A percentile compares a stretch with the other conserved stretches of the same genome.
Conservation (phyloP, 352 stramenopile species). For the Pythium guiyangense region DNA sequence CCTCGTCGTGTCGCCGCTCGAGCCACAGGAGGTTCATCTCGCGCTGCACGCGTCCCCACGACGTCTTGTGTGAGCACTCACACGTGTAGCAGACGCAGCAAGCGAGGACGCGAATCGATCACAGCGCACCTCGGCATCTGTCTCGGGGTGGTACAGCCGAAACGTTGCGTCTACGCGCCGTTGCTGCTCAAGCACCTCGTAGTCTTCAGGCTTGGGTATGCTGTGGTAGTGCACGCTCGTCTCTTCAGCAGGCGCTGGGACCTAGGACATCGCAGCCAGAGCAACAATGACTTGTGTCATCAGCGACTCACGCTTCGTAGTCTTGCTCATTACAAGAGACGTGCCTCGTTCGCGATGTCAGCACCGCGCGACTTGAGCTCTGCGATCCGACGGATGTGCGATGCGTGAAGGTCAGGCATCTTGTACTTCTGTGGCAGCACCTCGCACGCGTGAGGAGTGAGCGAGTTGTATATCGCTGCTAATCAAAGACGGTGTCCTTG, state of each 20-base stretch:
- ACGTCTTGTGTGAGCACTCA: neutral
- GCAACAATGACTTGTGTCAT: neutral
- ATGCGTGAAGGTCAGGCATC: conserved; percentile 53
- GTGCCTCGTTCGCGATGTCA: conserved; percentile 26
- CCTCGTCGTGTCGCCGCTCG: conserved; percentile 41
- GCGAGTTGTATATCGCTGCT: neutral
- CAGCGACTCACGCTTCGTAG: too few species aligned
- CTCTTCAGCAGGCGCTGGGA: conserved; percentile 4
- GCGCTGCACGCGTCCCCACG: conserved; percentile 18
- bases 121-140: conserved; percentile 44
- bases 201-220: conserved; percentile 15
- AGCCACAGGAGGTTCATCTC: conserved; percentile 74
- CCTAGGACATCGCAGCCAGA: neutral
- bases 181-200: conserved; percentile 17
- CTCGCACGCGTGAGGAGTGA: neutral
- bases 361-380: conserved; percentile 37
- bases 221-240: neutral
- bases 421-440: conserved; percentile 34
- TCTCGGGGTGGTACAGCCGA: conserved; percentile 53
- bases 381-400: conserved; percentile 65
- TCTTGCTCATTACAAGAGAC: neutral
- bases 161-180: conserved; percentile 47
- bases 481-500: neutral
- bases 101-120: neutral
- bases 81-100: neutral